Conservation (phyloP, 2,329 filamentous ascomycete species). For the Sarocladium strictum region DNA sequence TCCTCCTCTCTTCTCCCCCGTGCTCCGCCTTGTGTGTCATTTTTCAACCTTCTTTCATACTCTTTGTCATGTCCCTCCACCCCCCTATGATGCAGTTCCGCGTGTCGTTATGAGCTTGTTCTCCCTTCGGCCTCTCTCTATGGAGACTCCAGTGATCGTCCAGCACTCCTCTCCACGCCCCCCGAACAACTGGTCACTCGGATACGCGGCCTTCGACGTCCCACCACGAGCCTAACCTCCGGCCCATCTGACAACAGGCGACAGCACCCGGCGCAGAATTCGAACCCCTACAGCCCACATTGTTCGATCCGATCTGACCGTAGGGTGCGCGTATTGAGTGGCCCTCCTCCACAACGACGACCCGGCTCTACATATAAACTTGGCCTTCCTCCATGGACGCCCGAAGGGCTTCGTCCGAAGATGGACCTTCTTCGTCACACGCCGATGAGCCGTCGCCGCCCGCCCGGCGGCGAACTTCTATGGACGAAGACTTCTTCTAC, state of each 20-base stretch:
- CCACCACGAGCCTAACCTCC: conserved; percentile 5
- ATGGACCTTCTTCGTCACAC: conserved; percentile 26
- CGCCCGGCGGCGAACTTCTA: conserved; percentile 41
- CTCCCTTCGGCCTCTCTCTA: conserved; percentile 24
- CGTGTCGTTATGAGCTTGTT: conserved; percentile 31
- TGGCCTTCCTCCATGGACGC: conserved; percentile 26
- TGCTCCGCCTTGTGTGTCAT: conserved; percentile 5
- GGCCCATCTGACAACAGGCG: conserved; percentile 7
- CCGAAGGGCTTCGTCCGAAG: conserved; percentile 19
- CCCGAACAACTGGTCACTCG: neutral
- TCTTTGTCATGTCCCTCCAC: conserved; percentile 12
- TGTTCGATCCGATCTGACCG: conserved; percentile 7
- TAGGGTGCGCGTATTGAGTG: conserved; percentile 4
- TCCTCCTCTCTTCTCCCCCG: conserved; percentile 11
- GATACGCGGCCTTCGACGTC: conserved; percentile 8
- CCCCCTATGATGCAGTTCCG: conserved; percentile 24
- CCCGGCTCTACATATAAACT: conserved; percentile 18
- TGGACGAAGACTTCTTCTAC: conserved; percentile 50
- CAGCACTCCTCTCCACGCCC: conserved; percentile 8
- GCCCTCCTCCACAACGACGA: conserved; percentile 6
- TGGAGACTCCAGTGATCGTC: conserved; percentile 18
- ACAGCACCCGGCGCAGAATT: conserved; percentile 1
- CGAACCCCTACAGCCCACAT: neutral
- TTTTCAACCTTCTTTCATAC: conserved; percentile 10
- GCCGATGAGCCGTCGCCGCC: conserved; percentile 26